Conservation (phyloP, 176 grass and related monocot species). For the Tuctoria greenei region DNA sequence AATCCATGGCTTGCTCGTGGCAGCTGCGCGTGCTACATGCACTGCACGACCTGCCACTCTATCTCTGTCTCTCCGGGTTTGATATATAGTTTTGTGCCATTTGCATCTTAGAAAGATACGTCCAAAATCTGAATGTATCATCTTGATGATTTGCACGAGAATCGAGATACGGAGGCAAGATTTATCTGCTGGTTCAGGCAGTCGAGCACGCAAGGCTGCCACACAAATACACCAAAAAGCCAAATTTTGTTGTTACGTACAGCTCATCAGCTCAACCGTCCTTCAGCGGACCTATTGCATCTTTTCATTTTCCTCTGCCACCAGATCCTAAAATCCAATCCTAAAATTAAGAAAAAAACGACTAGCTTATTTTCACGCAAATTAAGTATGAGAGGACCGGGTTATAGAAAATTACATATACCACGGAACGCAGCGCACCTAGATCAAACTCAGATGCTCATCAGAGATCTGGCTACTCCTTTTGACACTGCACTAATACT, state of each 20-base stretch:
- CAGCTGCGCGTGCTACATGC: background rate
- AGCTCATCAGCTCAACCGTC: constrained; percentile 31
- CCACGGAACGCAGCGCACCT: background rate
- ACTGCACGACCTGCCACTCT: background rate
- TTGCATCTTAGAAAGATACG: constrained; percentile 10
- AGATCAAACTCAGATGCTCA: background rate
- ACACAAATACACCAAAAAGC: constrained; percentile 7
- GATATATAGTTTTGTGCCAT: background rate
- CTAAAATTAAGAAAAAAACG: background rate
- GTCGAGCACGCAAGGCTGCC: background rate
- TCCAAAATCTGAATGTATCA: constrained; percentile 30
- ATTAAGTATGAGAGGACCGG: background rate
- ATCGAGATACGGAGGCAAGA: background rate
- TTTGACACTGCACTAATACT: background rate
- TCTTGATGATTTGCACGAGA: background rate
- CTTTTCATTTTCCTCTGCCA: background rate
- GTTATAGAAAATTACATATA: background rate
- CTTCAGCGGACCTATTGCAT: background rate
- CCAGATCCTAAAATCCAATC: constrained; percentile 19
- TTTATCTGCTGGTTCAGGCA: background rate
- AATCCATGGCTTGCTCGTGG: background rate
- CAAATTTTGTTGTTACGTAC: constrained; percentile 35
- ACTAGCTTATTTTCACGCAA: background rate
- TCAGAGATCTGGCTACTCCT: background rate
- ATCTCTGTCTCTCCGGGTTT: background rate